Evolutionary conservation across 2,329 filamentous ascomycete genomes (phyloP).

Genomic region (Westerdykella sp.): DNA sequence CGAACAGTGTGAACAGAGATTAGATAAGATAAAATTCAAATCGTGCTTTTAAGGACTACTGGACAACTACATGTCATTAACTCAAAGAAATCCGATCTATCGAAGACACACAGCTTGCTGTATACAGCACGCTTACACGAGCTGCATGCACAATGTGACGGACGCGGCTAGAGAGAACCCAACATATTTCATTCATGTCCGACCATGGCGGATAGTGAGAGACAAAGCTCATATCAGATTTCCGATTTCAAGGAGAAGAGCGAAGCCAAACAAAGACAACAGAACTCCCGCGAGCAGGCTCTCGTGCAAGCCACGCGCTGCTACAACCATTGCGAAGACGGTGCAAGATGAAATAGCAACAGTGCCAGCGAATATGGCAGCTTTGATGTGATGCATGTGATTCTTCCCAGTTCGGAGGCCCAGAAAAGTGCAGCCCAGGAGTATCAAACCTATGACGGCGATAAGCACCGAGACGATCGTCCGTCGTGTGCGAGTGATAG

Average conservation of each 20-base stretch:
- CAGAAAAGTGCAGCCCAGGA: slow-evolving; percentile 7
- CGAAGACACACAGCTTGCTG: no score
- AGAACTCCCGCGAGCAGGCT: slow-evolving; percentile 20
- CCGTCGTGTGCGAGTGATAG: slow-evolving; percentile 8
- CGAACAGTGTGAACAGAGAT: no score
- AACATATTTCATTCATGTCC: no score
- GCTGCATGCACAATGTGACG: no score
- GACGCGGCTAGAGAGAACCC: no score
- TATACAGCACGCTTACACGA: no score
- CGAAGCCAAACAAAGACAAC: slow-evolving; percentile 17
- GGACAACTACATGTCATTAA: no score
- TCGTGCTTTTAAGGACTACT: no score
- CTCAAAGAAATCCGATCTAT: no score
- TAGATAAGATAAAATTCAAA: no score
- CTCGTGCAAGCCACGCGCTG: slow-evolving; percentile 15
- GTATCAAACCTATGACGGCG: slow-evolving; percentile 10
- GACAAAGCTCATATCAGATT: slow-evolving; percentile 13
- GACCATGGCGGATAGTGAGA: not conserved
- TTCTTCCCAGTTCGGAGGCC: slow-evolving; percentile 14
- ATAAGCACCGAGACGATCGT: slow-evolving; percentile 9
- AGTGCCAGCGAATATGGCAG: slow-evolving; percentile 16
- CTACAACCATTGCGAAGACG: slow-evolving; percentile 15
- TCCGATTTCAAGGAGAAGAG: slow-evolving; percentile 18
- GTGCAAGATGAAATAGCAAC: slow-evolving; percentile 14
- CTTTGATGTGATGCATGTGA: slow-evolving; percentile 14